Evolutionary conservation across 805 yeast genomes (phyloP), one percentile per base, ranked within the genome.

Genomic region (Pichia manshurica): DNA sequence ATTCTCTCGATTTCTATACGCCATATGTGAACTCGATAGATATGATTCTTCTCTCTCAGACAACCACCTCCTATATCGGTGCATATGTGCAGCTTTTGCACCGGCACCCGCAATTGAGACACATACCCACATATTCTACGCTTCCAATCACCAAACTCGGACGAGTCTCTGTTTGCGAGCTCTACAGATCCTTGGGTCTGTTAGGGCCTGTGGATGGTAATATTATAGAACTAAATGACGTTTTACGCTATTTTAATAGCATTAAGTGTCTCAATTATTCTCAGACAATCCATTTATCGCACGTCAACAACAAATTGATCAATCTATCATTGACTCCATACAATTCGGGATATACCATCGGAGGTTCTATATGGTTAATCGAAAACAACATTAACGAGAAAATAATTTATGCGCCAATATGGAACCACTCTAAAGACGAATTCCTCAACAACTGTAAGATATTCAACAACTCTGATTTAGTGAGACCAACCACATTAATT

Each of bases 381-480:
- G 48, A 48, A 32, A 74, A 77, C 39, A 81, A 82, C 47, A 81
- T 84, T 51, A 77, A 82, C 16, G 97, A 91, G 55, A 83, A 83
- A 53, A 69, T 90, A n/a, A 70, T 91, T 2, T 87, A 88, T 63
- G 95, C 96, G 0, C 89, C 93, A 2, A 80, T 85, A 39, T 93
- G 98, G 98, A 91, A 90, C 63, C 98, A 93, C 61, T 82, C 97
- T 1, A 81, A 81, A 54, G 98, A 91, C 60, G 76, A 87, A 0
- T 89, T 89, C 56, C 67, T 93, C 45, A 84, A 83, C 52, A 82
- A 89, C 25, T 85, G 93, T 4, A 73, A 74, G 20, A 31, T 55
- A 5, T 64, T 86, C 28, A 52, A 49, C 42, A 67, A 80, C n/a
- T 73, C 86, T 0, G 75, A 77, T 36, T 69, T 90, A 25, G 58